Conservation (phyloP, 2,329 filamentous ascomycete species). For the Aspergillus tamarii region DNA sequence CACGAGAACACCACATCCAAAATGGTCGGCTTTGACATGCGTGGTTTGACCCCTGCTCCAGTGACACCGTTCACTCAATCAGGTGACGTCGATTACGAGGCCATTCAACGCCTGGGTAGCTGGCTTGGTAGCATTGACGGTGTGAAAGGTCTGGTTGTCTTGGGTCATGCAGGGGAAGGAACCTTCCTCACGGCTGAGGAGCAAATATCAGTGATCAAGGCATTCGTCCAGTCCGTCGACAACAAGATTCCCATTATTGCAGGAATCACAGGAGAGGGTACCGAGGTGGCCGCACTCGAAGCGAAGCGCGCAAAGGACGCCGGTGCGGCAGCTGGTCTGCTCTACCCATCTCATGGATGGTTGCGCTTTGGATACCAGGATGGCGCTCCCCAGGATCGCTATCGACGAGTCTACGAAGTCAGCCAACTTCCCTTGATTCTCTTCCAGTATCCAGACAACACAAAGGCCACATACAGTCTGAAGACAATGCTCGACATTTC, state of each 20-base stretch:
- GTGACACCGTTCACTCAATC: constrained; percentile 56
- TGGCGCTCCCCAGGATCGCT: constrained; percentile 57
- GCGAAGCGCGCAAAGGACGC: constrained; percentile 54
- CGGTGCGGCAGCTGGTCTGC: constrained; percentile 54
- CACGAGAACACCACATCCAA: constrained; percentile 2
- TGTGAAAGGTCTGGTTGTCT: constrained; percentile 57
- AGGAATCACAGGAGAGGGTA: constrained; percentile 58
- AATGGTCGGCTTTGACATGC: constrained; percentile 47
- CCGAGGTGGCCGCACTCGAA: constrained; percentile 56
- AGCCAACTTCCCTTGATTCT: constrained; percentile 55
- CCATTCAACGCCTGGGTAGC: constrained; percentile 56
- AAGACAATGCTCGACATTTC: constrained; percentile 58
- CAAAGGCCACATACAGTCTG: constrained; percentile 56
- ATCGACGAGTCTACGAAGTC: constrained; percentile 55
- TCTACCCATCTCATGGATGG: constrained; percentile 60
- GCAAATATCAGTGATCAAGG: constrained; percentile 54
- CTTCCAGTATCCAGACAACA: constrained; percentile 59
- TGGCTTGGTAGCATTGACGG: constrained; percentile 57
- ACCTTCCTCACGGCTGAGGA: constrained; percentile 57
- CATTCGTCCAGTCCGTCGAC: constrained; percentile 56
- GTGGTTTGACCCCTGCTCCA: constrained; percentile 55
- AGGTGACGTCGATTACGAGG: constrained; percentile 54
- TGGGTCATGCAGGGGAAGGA: constrained; percentile 59
- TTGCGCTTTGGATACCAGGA: constrained; percentile 59
- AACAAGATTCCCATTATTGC: constrained; percentile 57